Evolutionary conservation across 208 protist genomes (phyloP).

Genomic region (Naegleria lovaniensis): DNA sequence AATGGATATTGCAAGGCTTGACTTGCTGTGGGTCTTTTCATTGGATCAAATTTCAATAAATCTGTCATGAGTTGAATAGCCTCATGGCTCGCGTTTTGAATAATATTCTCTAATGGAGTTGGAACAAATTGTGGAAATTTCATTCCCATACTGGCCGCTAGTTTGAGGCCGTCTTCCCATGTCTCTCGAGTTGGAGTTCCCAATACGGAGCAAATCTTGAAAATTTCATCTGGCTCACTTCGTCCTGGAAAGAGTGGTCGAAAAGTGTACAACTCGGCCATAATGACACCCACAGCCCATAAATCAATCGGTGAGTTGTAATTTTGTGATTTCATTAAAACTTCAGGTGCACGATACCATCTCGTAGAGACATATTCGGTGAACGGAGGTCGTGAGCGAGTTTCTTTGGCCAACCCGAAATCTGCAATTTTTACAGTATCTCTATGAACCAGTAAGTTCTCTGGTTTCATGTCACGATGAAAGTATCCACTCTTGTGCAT

Average conservation of each 20-base stretch:
- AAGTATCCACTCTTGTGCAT: constrained; percentile 93
- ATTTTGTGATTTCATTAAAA: constrained; percentile 74
- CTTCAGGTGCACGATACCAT: constrained; percentile 97
- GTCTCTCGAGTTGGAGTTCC: constrained; percentile 49
- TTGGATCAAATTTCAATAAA: constrained; percentile 87
- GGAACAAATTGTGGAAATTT: constrained; percentile 76
- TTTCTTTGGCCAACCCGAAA: constrained; percentile 72
- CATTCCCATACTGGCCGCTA: constrained; percentile 86
- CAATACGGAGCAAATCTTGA: constrained; percentile 90
- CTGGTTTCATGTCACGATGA: constrained; percentile 86
- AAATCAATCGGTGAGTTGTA: constrained; percentile 63
- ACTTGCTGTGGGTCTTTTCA: constrained; percentile 80
- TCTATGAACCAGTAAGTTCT: constrained; percentile 80
- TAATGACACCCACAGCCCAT: constrained; percentile 81
- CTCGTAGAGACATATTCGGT: constrained; percentile 92
- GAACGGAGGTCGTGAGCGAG: constrained; percentile 22
- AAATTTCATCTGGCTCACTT: constrained; percentile 88
- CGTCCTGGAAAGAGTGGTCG: constrained; percentile 88
- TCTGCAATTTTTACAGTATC: constrained; percentile 88
- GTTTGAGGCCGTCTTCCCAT: constrained; percentile 74
- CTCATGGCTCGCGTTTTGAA: constrained; percentile 74
- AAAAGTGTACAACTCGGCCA: constrained; percentile 69
- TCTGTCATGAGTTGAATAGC: constrained; percentile 90
- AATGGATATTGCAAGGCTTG: constrained; percentile 87
- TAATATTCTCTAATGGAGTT: constrained; percentile 73